Evolutionary conservation across 129 eudicot genomes (phyloP), one percentile per base, ranked within the genome.

Genomic region (carrot (Daucus carota)): DNA sequence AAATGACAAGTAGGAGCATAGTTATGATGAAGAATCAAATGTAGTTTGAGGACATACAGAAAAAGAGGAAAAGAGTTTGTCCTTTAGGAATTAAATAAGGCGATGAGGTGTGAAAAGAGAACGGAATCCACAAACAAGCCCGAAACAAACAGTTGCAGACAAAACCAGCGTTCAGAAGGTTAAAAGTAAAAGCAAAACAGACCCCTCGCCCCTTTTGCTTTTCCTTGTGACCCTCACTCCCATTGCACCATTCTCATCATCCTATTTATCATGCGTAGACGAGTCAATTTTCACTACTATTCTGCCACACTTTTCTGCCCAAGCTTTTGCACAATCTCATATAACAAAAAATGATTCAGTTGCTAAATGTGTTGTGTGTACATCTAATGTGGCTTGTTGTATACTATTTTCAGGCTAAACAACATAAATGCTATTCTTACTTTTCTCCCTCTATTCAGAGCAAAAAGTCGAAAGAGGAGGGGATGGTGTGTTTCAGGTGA

Each of bases 161-260:
- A 72, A 72, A 72, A 43, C 57, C 75, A 72, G 34, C 6, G 40
- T 42, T 72, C 74, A 72, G 57, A 72, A 72, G 57, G 57, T 24
- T 38, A 43, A 72, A 72, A 72, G 31, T 32, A 67, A 67, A 67
- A 67, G 42, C 24, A 34, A 67, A 67, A 72, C 31, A 72, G 75
- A 72, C 26, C 32, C 45, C 22, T 34, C 6, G 15, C 26, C 75
- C 26, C 75, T 24, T n/a, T 43, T 72, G 57, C 34, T 43, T 42
- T 72, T 4, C 17, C 44, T 72, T 72, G 38, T 72, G 75, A 72
- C 75, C 14, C 75, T 43, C 12, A 70, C n/a, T 22, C 50, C 26
- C 31, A 70, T n/a, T 40, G 33, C 22, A 10, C 15, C 40, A 68
- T 68, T 36, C 14, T 68, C 72, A 36, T 32, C 43, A 34, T 70